Evolutionary conservation across 176 grass and related monocot genomes (phyloP).

Genomic region (Cenchrus purpureus): DNA sequence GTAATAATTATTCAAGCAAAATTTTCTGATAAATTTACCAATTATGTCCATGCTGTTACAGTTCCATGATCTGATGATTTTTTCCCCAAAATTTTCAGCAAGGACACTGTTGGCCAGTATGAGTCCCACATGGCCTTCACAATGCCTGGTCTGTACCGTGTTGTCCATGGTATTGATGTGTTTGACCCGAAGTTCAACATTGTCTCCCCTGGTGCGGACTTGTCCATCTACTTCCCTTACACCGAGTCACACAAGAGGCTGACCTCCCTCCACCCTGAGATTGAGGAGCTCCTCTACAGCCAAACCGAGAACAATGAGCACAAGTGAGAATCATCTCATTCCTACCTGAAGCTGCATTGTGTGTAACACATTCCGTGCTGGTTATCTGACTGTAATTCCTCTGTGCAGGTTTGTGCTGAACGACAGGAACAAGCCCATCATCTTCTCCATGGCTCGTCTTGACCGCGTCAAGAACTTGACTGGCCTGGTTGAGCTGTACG

Average conservation of each 20-base stretch:
- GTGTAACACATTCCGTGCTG: neutral
- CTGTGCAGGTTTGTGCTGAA: slow-evolving; percentile 76
- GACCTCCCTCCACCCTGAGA: slow-evolving; percentile 94
- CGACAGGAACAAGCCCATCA: slow-evolving; percentile 91
- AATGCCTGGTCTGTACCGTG: slow-evolving; percentile 91
- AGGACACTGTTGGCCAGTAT: slow-evolving; percentile 96
- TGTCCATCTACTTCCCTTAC: slow-evolving; percentile 95
- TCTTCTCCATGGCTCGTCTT: slow-evolving; percentile 98
- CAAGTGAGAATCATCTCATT: slow-evolving; percentile 56
- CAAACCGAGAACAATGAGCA: slow-evolving; percentile 75
- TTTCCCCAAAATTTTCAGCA: slow-evolving; percentile 66
- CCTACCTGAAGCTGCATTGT: neutral
- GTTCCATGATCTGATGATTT: slow-evolving; percentile 10
- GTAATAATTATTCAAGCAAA: slow-evolving; percentile 27
- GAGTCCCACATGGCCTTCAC: slow-evolving; percentile 97
- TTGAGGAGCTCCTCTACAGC: slow-evolving; percentile 89
- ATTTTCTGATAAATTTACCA: neutral
- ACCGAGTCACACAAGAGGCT: slow-evolving; percentile 83
- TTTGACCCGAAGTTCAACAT: slow-evolving; percentile 99
- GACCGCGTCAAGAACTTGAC: slow-evolving; percentile 98
- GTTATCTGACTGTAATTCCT: slow-evolving; percentile 20
- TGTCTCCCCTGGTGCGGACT: slow-evolving; percentile 90
- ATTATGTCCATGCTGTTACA: neutral
- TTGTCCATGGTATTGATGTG: slow-evolving; percentile 97
- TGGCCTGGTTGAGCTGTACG: slow-evolving; percentile 91